These are phyloP conservation scores for Taiwanofungus camphoratus DNA, from an alignment of 1,284 basidiomycete species.

Conservation along the genomic window DNA sequence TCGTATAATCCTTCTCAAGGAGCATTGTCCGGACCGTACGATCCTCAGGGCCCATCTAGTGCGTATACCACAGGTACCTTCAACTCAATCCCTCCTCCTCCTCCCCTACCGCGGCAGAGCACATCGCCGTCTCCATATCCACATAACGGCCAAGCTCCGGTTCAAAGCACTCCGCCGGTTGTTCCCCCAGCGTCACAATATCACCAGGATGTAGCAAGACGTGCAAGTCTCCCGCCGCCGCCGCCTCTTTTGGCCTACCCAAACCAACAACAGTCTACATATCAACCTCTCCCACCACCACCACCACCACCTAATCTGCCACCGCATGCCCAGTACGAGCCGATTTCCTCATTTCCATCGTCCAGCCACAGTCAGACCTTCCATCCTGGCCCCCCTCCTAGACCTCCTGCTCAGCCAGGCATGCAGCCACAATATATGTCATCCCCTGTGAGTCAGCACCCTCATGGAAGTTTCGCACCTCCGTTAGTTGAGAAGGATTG, in stretches of 20 bases:
- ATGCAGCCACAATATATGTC: conserved; percentile 20
- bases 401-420: conserved; percentile 26
- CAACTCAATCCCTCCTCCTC: conserved; percentile 34
- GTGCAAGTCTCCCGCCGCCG: conserved; percentile 35
- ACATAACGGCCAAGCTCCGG: conserved; percentile 13
- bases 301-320: conserved; percentile 25
- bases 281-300: conserved; percentile 34
- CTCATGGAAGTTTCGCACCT: conserved; percentile 16
- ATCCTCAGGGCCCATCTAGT: not conserved
- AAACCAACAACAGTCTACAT: conserved; percentile 22
- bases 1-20: conserved; percentile 4
- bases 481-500: conserved; percentile 5
- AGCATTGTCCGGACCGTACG: not conserved
- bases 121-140: conserved; percentile 17
- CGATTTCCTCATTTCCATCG: conserved; percentile 14
- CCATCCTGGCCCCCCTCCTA: conserved; percentile 34
- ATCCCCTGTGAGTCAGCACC: conserved; percentile 8
- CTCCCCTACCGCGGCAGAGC: conserved; percentile 19
- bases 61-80: conserved; percentile 14
- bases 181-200: conserved; percentile 30
- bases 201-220: conserved; percentile 17
- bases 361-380: conserved; percentile 21
- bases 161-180: conserved; percentile 17
- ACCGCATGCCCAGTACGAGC: conserved; percentile 21
- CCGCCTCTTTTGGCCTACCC: conserved; percentile 27